Conservation (phyloP, 2,329 filamentous ascomycete species). For the Penicillium sp. region DNA sequence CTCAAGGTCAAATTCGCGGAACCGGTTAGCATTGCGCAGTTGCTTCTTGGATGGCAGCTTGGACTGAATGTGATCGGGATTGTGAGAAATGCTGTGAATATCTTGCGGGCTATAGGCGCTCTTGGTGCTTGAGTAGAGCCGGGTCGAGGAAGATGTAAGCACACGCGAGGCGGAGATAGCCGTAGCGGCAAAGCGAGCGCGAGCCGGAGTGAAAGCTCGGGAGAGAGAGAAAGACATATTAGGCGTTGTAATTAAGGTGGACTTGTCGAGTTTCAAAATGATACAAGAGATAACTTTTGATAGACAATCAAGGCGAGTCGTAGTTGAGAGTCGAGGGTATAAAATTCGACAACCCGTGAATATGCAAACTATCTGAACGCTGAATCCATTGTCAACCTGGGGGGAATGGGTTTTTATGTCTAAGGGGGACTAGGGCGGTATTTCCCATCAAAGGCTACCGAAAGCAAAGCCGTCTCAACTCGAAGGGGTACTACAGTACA, state of each 20-base stretch:
- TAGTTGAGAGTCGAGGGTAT: not conserved
- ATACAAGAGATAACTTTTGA: not conserved
- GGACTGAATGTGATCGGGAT: constrained; percentile 37
- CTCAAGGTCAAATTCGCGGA: constrained; percentile 49
- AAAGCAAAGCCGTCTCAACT: constrained; percentile 15
- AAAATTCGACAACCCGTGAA: not conserved
- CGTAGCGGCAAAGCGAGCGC: constrained; percentile 13
- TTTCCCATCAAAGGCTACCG: constrained; percentile 22
- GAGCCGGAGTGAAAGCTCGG: constrained; percentile 13
- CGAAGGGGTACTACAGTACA: not conserved
- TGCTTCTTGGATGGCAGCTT: constrained; percentile 30
- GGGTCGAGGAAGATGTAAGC: constrained; percentile 10
- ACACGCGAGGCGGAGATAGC: constrained; percentile 3
- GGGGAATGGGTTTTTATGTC: constrained; percentile 28
- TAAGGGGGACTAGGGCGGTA: constrained; percentile 14
- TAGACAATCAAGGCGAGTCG: not conserved
- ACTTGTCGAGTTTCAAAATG: not conserved
- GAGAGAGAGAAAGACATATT: constrained; percentile 20
- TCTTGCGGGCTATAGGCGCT: constrained; percentile 17
- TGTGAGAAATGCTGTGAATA: constrained; percentile 19
- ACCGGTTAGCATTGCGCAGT: constrained; percentile 35
- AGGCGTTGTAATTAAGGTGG: not conserved
- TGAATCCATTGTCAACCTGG: constrained; percentile 1
- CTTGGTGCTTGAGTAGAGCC: constrained; percentile 28
- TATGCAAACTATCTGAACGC: constrained; percentile 2